phyloP scores from a whole-genome alignment of 2,329 filamentous ascomycete species.

The Claviceps capensis region DNA sequence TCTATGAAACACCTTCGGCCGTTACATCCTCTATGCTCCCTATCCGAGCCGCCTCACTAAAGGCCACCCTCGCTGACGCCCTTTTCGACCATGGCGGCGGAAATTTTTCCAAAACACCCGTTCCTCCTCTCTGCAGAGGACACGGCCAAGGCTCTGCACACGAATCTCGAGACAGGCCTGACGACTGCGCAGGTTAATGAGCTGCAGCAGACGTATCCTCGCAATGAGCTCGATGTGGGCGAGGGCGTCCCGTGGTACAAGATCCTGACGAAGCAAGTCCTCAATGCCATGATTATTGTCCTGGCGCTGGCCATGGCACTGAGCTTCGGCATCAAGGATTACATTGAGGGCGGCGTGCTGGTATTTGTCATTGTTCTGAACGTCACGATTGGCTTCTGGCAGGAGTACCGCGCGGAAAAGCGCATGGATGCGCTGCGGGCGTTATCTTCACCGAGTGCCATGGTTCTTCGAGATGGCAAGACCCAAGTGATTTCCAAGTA shows the following conservation, averaged over 20 bases:
- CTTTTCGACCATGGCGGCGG: constrained; percentile 20
- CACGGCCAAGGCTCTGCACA: constrained; percentile 47
- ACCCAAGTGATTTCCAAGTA: constrained; percentile 44
- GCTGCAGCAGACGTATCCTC: constrained; percentile 45
- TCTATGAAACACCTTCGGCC: constrained; percentile 11
- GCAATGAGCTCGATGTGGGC: constrained; percentile 57
- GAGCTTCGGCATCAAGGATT: constrained; percentile 52
- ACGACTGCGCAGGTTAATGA: constrained; percentile 43
- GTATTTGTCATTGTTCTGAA: constrained; percentile 56
- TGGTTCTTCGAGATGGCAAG: constrained; percentile 45
- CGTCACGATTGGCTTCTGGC: constrained; percentile 53
- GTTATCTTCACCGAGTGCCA: constrained; percentile 49
- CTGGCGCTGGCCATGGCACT: constrained; percentile 65
- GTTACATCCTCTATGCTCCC: constrained; percentile 6
- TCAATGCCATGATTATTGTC: constrained; percentile 68
- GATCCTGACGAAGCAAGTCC: constrained; percentile 57
- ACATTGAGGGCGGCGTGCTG: constrained; percentile 54
- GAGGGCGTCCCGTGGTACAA: constrained; percentile 56
- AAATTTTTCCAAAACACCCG: constrained; percentile 38
- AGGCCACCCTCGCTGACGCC: not conserved
- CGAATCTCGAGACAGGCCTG: constrained; percentile 54
- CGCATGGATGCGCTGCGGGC: constrained; percentile 50
- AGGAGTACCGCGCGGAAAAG: constrained; percentile 51
- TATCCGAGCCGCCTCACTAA: constrained; percentile 7
- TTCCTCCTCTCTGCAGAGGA: constrained; percentile 48